phyloP scores from a whole-genome alignment of 2,329 filamentous ascomycete genomes.

The Pseudogymnoascus sp. region DNA sequence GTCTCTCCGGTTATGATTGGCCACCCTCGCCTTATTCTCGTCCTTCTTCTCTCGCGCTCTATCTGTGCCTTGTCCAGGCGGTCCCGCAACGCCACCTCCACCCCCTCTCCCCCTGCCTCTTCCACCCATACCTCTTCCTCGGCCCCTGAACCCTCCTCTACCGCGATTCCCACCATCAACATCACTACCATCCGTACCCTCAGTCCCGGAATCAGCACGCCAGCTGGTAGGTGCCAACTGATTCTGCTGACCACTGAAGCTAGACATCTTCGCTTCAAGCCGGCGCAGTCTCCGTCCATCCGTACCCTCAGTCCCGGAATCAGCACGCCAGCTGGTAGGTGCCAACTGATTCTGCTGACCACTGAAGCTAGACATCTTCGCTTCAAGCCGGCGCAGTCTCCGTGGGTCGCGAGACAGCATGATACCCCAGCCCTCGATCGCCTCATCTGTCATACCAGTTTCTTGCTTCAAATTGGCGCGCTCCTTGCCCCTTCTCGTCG shows the following conservation, averaged over 20 bases:
- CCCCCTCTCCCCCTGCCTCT: constrained; percentile 45
- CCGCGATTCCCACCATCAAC: constrained; percentile 38
- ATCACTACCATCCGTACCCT: constrained; percentile 51
- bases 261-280: constrained; percentile 63
- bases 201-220: constrained; percentile 44
- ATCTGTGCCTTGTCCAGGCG: constrained; percentile 61
- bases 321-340: constrained; percentile 58
- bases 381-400: constrained; percentile 62
- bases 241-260: constrained; percentile 59
- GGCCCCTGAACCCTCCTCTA: constrained; percentile 34
- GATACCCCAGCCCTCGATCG: constrained; percentile 87
- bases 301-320: constrained; percentile 45
- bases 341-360: constrained; percentile 60
- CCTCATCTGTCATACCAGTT: constrained; percentile 87
- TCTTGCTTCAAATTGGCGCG: constrained; percentile 61
- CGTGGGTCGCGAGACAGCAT: constrained; percentile 72
- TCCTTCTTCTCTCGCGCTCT: constrained; percentile 69
- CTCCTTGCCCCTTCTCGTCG: constrained; percentile 57
- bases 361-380: constrained; percentile 57
- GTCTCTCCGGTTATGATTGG: constrained; percentile 81
- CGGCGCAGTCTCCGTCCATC: constrained; percentile 60
- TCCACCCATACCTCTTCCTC: constrained; percentile 39
- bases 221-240: constrained; percentile 62
- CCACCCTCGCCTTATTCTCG: constrained; percentile 69
- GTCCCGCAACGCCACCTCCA: constrained; percentile 54